Percentiles rank a stretch among this genome's conserved stretches.
These are phyloP conservation scores for Tetrastigma voinierianum DNA, from an alignment of 164 flowering plant genomes.

Conservation along the genomic window DNA sequence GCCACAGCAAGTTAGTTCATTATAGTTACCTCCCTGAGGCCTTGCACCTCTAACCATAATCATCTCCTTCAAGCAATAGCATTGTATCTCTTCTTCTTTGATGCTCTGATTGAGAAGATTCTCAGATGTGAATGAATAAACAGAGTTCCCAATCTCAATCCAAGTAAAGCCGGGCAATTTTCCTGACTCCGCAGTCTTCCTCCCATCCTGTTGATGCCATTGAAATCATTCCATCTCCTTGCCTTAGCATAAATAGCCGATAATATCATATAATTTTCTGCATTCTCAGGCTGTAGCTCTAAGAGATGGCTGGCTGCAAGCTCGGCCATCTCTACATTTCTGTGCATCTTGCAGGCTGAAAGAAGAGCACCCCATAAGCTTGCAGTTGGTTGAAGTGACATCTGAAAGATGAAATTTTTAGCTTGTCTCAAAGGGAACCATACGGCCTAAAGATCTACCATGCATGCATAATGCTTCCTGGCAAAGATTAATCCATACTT, in stretches of 20 bases:
- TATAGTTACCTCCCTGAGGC: conserved; percentile 1
- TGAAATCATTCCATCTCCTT: conserved; percentile 28
- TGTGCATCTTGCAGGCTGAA: conserved; percentile 22
- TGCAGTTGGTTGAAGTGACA: conserved; percentile 29
- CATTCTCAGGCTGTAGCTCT: conserved; percentile 31
- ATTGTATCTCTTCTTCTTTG: conserved; percentile 12
- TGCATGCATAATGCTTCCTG: conserved; percentile 4
- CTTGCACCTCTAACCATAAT: conserved; percentile 16
- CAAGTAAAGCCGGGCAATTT: conserved; percentile 28
- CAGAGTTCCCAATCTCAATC: conserved; percentile 22
- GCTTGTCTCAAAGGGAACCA: conserved; percentile 20
- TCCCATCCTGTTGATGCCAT: conserved; percentile 20
- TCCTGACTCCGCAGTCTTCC: conserved; percentile 14
- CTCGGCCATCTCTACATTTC: conserved; percentile 34
- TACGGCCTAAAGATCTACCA: conserved; percentile 33
- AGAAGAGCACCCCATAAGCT: conserved; percentile 39
- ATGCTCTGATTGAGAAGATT: conserved; percentile 4
- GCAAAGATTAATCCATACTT: conserved; percentile 24
- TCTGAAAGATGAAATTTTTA: conserved; percentile 26
- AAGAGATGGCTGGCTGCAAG: conserved; percentile 20
- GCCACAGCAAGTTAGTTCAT: too few relatives aligned
- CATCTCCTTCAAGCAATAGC: conserved; percentile 13
- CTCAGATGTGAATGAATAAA: conserved; percentile 18
- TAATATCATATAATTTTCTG: conserved; percentile 23
- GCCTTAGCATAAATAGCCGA: conserved; percentile 24